Evolutionary conservation across 371 early-diverging fungal genomes (phyloP), one percentile per base, ranked within the genome.

Genomic region (Mucor sp.): DNA sequence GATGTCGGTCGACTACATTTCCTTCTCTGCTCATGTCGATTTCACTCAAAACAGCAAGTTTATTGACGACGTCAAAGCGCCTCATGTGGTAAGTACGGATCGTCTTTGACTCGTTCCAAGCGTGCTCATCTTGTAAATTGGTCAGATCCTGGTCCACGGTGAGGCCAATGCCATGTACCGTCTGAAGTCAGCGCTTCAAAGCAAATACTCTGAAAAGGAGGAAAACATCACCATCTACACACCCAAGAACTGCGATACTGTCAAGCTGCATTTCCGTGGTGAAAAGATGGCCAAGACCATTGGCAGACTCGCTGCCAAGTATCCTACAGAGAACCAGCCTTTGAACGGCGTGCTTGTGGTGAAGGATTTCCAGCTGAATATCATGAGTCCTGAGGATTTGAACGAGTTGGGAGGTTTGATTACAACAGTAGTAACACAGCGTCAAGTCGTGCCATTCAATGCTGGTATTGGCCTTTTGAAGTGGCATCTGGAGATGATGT

Each of bases 11-110:
- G 95, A 98, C 60, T 99, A 97, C 78, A 95, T 99, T 21, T 99
- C 99, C 0, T 99, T 99, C 74, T 95, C 96, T 41, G 99, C 99
- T 0, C 99, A 99, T 72, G 99, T 99, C 9, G 99, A 99, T 81
- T 99, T 92, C 77, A 89, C 95, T 6, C 99, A 99, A 81, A 99
- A 99, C 83, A 91, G 92, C 59, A 89, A 94, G 72, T 99, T 99
- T 77, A 99, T 99, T 74, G 96, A 99, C 63, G 95, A 95, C 63
- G 95, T 99, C 41, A 91, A 92, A 39, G 94, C 99, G 4, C 91
- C 94, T n/a, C 91, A 99, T 76, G 85, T 99, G 50, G 94, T 99
- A 81, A 63, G 76, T 68, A 39, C 32, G 32, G 55, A 41, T 4
- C 15, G 41, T 17, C 4, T 5, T 5, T 4, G 11, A 17, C 5